Evolutionary conservation across 2,329 filamentous ascomycete genomes (phyloP), one percentile per base, ranked within the genome.

Genomic region (Microdochium paspali): DNA sequence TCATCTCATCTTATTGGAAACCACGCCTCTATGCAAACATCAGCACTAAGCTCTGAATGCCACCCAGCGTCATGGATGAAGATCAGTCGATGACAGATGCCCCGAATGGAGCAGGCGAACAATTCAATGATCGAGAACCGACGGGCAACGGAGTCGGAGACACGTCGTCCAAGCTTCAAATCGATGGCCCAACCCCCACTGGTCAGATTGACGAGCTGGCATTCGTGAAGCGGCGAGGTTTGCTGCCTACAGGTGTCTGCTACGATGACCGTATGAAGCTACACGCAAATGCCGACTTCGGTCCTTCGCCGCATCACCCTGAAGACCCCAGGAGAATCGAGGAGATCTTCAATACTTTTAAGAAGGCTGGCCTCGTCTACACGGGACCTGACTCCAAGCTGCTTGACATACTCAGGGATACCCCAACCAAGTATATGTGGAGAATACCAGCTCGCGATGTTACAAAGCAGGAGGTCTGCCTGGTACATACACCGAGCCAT

Each of bases 221-320:
- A 6, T 56, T 62, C 2, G 66, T 72, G 45, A 62, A 62, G 13
- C 66, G 67, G 48, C 70, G 66, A 31, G 72, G 73, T 2, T 66
- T 79, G 24, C 70, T 87, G 1, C 79, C 84, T 0, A 90, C 86
- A 0, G 87, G 87, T 3, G 81, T 85, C 51, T 91, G 87, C 54
- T 98, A 97, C 62, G 93, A 98, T 68, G 83, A 88, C 49, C 82
- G 91, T 26, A 98, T 98, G 93, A 89, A 93, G 51, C 85, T 94
- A 51, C 93, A 98, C 63, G 87, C 90, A 47, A 95, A 96, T 61
- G 82, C 87, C 15, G 83, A 88, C 61, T 84, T 81, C 59, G 80
- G 77, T 18, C 75, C 77, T 1, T 78, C 82, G 44, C 85, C 91
- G 21, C 84, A 94, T 46, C 93, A 98, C 59, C 93, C 93, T 0